phyloP scores from a whole-genome alignment of 202 grass and related monocot genomes.

The Dendrocalamus latiflorus region DNA sequence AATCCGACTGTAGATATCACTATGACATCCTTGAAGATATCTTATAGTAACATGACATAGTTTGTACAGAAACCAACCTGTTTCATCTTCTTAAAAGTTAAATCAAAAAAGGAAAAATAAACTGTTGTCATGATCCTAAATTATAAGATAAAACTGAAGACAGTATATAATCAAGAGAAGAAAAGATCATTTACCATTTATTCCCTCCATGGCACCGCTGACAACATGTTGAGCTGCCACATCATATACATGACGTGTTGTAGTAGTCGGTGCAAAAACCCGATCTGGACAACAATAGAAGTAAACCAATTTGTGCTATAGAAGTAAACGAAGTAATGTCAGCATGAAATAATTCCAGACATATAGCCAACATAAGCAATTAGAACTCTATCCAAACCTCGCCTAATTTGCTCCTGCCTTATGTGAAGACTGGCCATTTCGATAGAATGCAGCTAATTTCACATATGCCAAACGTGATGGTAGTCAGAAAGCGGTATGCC shows the following conservation, averaged over 20 bases:
- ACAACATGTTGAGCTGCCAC: slow-evolving; percentile 97
- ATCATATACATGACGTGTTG: slow-evolving; percentile 99
- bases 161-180: neutral
- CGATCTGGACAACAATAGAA: slow-evolving; percentile 53
- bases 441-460: neutral
- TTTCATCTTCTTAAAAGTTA: neutral
- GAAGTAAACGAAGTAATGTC: neutral
- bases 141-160: neutral
- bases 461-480: neutral
- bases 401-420: neutral
- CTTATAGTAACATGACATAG: neutral
- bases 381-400: neutral
- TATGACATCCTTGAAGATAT: neutral
- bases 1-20: neutral
- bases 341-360: neutral
- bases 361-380: neutral
- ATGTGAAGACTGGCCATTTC: neutral
- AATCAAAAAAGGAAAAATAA: neutral
- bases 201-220: slow-evolving; percentile 87
- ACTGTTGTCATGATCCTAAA: neutral
- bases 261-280: slow-evolving; percentile 98
- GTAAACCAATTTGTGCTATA: neutral
- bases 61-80: neutral
- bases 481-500: neutral
- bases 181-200: slow-evolving; percentile 79